These are phyloP conservation scores for Thelonectria blattea DNA, from an alignment of 2,329 filamentous ascomycete species.

Conservation along the genomic window DNA sequence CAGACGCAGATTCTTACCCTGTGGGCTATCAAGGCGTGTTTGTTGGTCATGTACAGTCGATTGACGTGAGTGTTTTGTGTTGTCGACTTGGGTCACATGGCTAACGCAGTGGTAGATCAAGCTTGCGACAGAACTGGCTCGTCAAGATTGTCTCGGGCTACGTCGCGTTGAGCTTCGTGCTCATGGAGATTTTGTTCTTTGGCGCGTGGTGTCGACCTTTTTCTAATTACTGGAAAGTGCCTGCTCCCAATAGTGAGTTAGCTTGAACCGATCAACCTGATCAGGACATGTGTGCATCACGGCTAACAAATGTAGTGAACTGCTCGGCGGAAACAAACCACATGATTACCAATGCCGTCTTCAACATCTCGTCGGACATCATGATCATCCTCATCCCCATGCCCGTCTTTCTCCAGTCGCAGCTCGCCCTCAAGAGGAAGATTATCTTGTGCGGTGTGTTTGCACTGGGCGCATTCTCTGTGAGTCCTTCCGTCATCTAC, in stretches of 20 bases:
- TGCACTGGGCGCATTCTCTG: slow-evolving; percentile 52
- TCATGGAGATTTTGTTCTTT: slow-evolving; percentile 57
- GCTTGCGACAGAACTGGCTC: slow-evolving; percentile 49
- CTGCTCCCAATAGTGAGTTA: slow-evolving; percentile 6
- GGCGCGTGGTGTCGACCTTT: slow-evolving; percentile 33
- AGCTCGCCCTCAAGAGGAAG: slow-evolving; percentile 57
- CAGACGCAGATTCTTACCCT: slow-evolving; percentile 64
- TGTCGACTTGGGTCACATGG: fast-evolving
- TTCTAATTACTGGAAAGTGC: slow-evolving; percentile 18
- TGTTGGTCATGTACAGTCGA: slow-evolving; percentile 60
- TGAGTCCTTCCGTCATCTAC: slow-evolving; percentile 25
- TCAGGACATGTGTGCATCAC: neutral
- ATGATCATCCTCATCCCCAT: slow-evolving; percentile 63
- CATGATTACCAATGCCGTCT: slow-evolving; percentile 60
- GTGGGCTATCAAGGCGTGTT: slow-evolving; percentile 59
- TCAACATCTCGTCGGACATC: slow-evolving; percentile 65
- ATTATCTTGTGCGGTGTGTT: slow-evolving; percentile 55
- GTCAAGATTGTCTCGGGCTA: slow-evolving; percentile 56
- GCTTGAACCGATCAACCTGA: neutral
- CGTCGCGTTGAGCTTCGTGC: slow-evolving; percentile 48
- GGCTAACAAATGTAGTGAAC: slow-evolving; percentile 24
- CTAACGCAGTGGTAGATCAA: slow-evolving; percentile 39
- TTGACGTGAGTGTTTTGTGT: slow-evolving; percentile 48
- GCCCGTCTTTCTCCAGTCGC: slow-evolving; percentile 55
- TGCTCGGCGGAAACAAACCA: slow-evolving; percentile 62